Evolutionary conservation across 73 alveolate species (phyloP).

Genomic region (Stentor coeruleus): DNA sequence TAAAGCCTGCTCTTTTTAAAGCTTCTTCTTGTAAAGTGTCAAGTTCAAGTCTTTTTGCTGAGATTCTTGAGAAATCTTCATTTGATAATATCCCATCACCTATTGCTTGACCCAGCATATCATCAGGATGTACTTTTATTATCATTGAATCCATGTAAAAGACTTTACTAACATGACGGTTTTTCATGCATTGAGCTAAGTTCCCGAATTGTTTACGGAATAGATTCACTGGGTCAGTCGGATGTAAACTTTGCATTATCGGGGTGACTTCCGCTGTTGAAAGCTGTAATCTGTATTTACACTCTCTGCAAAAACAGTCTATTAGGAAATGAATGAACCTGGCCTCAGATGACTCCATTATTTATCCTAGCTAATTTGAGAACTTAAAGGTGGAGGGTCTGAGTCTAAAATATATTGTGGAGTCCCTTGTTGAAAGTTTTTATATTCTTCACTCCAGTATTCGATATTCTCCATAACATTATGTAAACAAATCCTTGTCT

Average conservation of each 20-base stretch:
- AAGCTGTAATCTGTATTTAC: conserved; percentile 18
- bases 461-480: not conserved
- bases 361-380: not conserved
- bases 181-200: not conserved
- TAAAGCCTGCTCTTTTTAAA: not conserved
- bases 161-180: not conserved
- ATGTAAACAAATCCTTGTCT: not conserved
- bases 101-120: conserved; percentile 3
- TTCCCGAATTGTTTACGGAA: conserved; percentile 20
- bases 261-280: not conserved
- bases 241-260: not conserved
- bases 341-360: not conserved
- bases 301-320: not conserved
- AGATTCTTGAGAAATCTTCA: not conserved
- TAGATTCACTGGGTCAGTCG: conserved; percentile 16
- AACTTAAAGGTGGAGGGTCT: not conserved
- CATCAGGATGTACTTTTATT: not conserved
- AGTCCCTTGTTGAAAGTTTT: not conserved
- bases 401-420: not conserved
- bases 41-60: not conserved
- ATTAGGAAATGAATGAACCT: not conserved
- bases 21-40: conserved; percentile 23
- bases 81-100: not conserved
- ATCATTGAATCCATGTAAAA: conserved; percentile 14
- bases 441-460: not conserved